Evolutionary conservation across 495 filamentous ascomycete species (phyloP), one percentile per base, ranked within the genome.

Genomic region (Hypomontagnella submonticulosa): DNA sequence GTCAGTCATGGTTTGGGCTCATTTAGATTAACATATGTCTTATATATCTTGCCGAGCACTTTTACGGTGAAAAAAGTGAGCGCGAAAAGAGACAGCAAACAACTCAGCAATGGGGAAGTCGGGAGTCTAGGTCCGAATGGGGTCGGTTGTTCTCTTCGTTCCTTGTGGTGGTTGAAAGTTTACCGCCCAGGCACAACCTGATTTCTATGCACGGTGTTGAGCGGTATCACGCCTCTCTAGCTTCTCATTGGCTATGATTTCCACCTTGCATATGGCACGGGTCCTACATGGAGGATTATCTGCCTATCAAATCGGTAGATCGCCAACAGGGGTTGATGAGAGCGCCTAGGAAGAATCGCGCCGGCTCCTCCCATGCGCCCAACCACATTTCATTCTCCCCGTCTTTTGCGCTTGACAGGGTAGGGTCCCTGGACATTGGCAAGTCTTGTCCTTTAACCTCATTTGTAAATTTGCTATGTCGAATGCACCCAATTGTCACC

Each of bases 101-200:
- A 13, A 19, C 32, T 54, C 10, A 40, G 34, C 34, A 23, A 53
- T 46, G 42, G 54, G 58, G 18, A 46, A 67, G 27, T 36, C 58
- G 58, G 58, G 44, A 41, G 19, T 61, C 40, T 4, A 61, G 50
- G 50, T 64, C 60, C 66, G 63, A 67, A 57, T 30, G 16, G 32
- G 30, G 51, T 32, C 60, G 42, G 57, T 18, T 36, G 53, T 60
- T 59, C 43, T 51, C 44, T 33, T 50, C n/a, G 47, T 59, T 60
- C 38, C 49, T 53, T 50, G 23, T 59, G 59, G 65, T 52, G 27
- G 33, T 38, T 43, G 41, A 46, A 42, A 36, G 62, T 38, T 72
- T 72, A 70, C 70, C 70, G 70, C 70, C 70, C 70, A 67, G 70
- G 67, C 46, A 62, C 67, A 61, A 70, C 59, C 48, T 61, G 55